Evolutionary conservation across 352 stramenopile species (phyloP), one percentile per base, ranked within the genome.

Genomic region (Phytopythium aichiense): DNA sequence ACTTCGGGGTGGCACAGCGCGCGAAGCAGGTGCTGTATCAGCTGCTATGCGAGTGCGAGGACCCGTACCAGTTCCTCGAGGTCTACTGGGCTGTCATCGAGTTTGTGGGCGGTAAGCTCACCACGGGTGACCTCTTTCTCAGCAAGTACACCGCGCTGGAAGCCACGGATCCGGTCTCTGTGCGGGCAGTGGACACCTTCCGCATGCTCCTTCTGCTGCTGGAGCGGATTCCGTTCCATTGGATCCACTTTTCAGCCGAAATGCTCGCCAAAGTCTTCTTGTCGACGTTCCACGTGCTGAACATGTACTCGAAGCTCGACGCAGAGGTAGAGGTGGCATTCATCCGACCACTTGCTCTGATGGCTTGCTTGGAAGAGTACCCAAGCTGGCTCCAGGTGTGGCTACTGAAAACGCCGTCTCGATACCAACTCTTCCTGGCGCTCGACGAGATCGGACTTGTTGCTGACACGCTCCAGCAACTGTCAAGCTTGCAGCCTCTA

Each of bases 181-280:
- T 71, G 23, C 59, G 60, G 23, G 46, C 69, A 1, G 42, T 81
- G 37, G 71, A 89, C 45, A 72, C 71, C 12, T 77, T 79, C 58
- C 77, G 79, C 25, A 46, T 91, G 1, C 22, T 88, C 6, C 59
- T 73, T 15, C 22, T 74, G 3, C 18, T 87, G 23, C 16, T 89
- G n/a, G 58, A 25, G 25, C 66, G 60, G 31, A 37, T 79, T 0
- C 68, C 71, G 15, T 64, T 66, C 16, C 74, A 89, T 54, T 91
- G 82, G 82, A 72, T 87, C 22, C 77, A 91, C 60, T 77, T 87
- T 38, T 64, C 78, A 7, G 1, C 63, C 0, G 82, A 89, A 40
- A 56, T 33, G 42, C 60, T 91, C 6, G 76, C 76, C 28, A 60
- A 66, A 43, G 23, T 84, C 20, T 60, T 84, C 15, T 63, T 71